These are phyloP conservation scores for Fraxinus cuspidata DNA, from an alignment of 257 asterid genomes.

Conservation along the genomic window DNA sequence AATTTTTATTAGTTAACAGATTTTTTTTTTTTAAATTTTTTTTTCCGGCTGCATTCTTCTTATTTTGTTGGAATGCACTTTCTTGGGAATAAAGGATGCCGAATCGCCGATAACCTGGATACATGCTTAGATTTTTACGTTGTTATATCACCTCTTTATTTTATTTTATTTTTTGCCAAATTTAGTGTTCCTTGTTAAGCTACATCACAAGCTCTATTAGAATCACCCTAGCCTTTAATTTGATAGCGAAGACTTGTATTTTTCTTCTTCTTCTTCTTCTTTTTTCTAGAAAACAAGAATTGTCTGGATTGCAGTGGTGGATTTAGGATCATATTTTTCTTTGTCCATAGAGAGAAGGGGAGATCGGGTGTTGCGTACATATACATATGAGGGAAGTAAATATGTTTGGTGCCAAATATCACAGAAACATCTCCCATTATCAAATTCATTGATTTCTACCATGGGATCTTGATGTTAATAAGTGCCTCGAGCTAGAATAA, in stretches of 20 bases:
- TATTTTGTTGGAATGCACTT: background rate
- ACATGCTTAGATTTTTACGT: background rate
- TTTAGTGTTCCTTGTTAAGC: background rate
- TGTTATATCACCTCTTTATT: background rate
- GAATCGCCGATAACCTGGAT: background rate
- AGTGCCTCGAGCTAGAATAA: background rate
- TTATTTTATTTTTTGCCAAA: background rate
- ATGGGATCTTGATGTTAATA: background rate
- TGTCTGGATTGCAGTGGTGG: background rate
- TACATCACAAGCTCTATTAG: background rate
- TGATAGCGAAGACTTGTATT: background rate
- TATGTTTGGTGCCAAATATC: background rate
- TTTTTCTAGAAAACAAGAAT: background rate
- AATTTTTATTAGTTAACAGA: slow-evolving; percentile 11
- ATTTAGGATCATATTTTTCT: background rate
- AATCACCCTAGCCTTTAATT: background rate
- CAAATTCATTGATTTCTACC: background rate
- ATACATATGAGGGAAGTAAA: background rate
- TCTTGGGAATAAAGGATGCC: background rate
- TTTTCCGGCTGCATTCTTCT: background rate
- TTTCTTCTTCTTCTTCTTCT: background rate
- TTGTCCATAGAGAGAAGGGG: background rate
- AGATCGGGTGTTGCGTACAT: background rate
- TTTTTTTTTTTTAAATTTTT: slow-evolving; percentile 11
- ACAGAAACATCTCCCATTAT: background rate